Evolutionary conservation across 2,329 filamentous ascomycete species (phyloP).

Genomic region (Penicillium capsulatum): DNA sequence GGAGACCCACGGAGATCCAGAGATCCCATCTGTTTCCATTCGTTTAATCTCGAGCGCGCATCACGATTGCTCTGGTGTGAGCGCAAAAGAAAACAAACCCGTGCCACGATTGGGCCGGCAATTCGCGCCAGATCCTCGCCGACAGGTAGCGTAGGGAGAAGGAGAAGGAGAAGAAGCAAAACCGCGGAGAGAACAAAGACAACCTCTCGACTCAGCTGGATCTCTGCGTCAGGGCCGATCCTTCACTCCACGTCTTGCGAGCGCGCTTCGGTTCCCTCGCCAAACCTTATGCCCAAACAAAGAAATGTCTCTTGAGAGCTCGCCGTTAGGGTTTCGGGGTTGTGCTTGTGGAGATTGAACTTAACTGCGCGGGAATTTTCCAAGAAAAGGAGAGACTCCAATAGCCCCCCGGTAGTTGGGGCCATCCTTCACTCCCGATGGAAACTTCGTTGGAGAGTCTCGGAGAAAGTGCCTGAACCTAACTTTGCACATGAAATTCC

Average conservation of each 20-base stretch:
- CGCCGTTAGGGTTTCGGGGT: neutral
- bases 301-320: no score
- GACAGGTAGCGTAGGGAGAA: no score
- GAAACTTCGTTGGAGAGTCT: slow-evolving; percentile 3
- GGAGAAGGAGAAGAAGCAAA: no score
- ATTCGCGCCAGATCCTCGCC: no score
- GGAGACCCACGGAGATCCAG: slow-evolving; percentile 20
- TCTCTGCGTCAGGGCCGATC: neutral
- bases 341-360: no score
- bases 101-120: slow-evolving; percentile 3
- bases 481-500: slow-evolving; percentile 2
- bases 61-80: slow-evolving; percentile 9
- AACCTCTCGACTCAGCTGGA: neutral
- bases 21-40: slow-evolving; percentile 7
- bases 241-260: neutral
- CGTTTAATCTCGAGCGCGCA: slow-evolving; percentile 1
- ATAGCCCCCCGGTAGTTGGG: no score
- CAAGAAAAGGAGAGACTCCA: no score
- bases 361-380: no score
- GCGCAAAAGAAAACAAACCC: neutral
- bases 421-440: no score
- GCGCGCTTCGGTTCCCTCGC: neutral
- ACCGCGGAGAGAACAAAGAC: neutral
- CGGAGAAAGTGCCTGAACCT: neutral
- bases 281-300: neutral